Percentiles rank a stretch among this genome's conserved stretches.
phyloP scores from a whole-genome alignment of 2,329 filamentous ascomycete species.

The Phyllosticta citrichinensis region DNA sequence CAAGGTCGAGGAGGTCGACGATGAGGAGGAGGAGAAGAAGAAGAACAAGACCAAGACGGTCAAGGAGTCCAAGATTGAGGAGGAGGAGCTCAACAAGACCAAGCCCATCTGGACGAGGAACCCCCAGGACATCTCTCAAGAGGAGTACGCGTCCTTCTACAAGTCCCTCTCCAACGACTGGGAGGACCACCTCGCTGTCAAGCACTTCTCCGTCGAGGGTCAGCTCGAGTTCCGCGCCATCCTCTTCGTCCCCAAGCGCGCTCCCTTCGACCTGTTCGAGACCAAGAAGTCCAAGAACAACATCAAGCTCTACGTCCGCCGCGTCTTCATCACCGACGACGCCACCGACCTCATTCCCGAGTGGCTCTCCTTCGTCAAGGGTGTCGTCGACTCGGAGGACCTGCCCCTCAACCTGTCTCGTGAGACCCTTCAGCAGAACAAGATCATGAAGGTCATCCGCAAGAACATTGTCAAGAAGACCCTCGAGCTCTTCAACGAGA shows the following conservation, averaged over 20 bases:
- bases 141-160: conserved; percentile 99
- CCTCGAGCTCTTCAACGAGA: conserved; percentile 98
- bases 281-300: conserved; percentile 99
- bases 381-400: conserved; percentile 99
- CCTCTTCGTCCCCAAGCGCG: conserved; percentile 98
- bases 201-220: conserved; percentile 99
- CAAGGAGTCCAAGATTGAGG: conserved; percentile 97
- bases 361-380: conserved; percentile 99
- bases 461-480: conserved; percentile 99
- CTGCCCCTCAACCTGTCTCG: conserved; percentile 98
- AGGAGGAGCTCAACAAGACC: conserved; percentile 99
- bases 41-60: conserved; percentile 98
- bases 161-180: conserved; percentile 99
- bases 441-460: conserved; percentile 99
- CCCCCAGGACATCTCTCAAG: conserved; percentile 83
- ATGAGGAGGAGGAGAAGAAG: conserved; percentile 78
- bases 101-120: conserved; percentile 99
- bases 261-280: conserved; percentile 99
- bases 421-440: conserved; percentile 99
- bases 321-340: conserved; percentile 99
- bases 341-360: conserved; percentile 98
- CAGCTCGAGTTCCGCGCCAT: conserved; percentile 99
- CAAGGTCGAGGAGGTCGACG: conserved; percentile 87
- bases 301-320: conserved; percentile 99
- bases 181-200: conserved; percentile 98